Evolutionary conservation across 2,329 filamentous ascomycete genomes (phyloP).

Genomic region (Rhexocercosporidium sp.): DNA sequence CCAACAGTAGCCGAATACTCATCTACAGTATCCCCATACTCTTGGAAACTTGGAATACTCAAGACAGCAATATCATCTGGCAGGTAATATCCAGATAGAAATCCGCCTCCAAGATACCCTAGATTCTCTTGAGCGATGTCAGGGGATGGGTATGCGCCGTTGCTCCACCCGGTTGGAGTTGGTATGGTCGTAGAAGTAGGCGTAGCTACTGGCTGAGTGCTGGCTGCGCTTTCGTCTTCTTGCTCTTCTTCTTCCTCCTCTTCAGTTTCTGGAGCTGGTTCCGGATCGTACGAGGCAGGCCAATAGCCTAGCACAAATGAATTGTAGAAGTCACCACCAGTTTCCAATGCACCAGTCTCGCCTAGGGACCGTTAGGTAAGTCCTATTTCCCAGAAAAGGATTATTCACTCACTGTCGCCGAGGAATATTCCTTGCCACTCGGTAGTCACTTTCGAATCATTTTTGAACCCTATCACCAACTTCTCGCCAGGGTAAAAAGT

Average conservation of each 20-base stretch:
- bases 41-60: constrained; percentile 47
- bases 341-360: constrained; percentile 38
- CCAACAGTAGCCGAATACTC: constrained; percentile 42
- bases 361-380: constrained; percentile 10
- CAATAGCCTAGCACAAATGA: constrained; percentile 37
- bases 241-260: not conserved
- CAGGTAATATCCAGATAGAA: constrained; percentile 37
- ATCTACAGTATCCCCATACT: constrained; percentile 36
- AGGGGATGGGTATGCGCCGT: constrained; percentile 14
- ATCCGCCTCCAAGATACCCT: constrained; percentile 30
- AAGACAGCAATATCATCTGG: constrained; percentile 43
- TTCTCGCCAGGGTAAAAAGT: constrained; percentile 46
- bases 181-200: constrained; percentile 5
- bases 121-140: constrained; percentile 31
- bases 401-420: not conserved
- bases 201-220: not conserved
- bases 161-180: constrained; percentile 10
- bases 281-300: constrained; percentile 28
- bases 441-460: constrained; percentile 43
- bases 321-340: constrained; percentile 39
- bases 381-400: not conserved
- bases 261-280: not conserved
- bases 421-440: constrained; percentile 42
- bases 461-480: constrained; percentile 45
- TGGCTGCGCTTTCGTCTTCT: constrained; percentile 1